These are phyloP conservation scores for Syzygium aromaticum DNA, from an alignment of 345 rosid species.

Conservation along the genomic window DNA sequence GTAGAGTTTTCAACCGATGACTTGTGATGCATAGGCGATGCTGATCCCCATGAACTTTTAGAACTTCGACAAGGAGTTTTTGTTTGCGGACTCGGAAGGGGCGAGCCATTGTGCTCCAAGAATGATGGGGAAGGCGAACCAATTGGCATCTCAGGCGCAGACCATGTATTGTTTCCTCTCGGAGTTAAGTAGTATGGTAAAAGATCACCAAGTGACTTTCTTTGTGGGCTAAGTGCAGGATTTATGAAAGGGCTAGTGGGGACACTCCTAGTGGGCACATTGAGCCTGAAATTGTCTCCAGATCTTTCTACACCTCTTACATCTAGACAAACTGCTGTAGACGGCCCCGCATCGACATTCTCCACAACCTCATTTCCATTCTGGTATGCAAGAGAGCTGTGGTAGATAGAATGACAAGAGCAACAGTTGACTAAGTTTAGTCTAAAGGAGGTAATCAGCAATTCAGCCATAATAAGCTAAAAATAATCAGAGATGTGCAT, in stretches of 20 bases:
- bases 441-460: background rate
- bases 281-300: constrained; percentile 28
- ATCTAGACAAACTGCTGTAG: constrained; percentile 15
- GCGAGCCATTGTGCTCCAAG: constrained; percentile 38
- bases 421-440: background rate
- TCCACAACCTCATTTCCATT: constrained; percentile 29
- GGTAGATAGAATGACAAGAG: background rate
- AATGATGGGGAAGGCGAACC: constrained; percentile 64
- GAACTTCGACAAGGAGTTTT: constrained; percentile 32
- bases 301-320: constrained; percentile 13
- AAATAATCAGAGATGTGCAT: background rate
- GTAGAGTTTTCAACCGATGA: constrained; percentile 16
- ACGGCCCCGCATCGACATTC: constrained; percentile 16
- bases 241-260: constrained; percentile 55
- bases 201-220: constrained; percentile 20
- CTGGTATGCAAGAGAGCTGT: constrained; percentile 26
- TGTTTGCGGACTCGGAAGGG: constrained; percentile 60
- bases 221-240: constrained; percentile 54
- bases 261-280: constrained; percentile 53
- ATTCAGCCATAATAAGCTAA: background rate
- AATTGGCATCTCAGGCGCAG: constrained; percentile 72
- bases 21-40: constrained; percentile 45
- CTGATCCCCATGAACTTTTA: constrained; percentile 38
- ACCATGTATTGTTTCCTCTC: constrained; percentile 56
- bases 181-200: constrained; percentile 34